These are phyloP conservation scores for Chamaecrista fasciculata DNA, from an alignment of 306 rosid species.

Conservation along the genomic window DNA sequence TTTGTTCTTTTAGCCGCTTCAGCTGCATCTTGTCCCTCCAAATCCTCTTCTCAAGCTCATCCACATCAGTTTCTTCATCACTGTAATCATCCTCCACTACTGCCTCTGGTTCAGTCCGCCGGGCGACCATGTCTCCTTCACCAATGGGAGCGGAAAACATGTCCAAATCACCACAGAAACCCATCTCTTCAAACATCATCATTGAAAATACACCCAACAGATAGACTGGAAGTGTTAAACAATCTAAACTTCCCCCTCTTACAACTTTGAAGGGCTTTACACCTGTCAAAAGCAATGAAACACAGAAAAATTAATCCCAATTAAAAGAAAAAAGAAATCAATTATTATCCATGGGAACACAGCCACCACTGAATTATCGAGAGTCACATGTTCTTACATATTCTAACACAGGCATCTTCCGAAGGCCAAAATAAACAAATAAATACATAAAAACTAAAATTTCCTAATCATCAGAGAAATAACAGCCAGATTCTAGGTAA, in stretches of 20 bases:
- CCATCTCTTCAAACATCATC: constrained; percentile 68
- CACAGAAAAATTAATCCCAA: constrained; percentile 4
- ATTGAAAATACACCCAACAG: constrained; percentile 28
- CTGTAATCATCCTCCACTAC: constrained; percentile 57
- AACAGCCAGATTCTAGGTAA: not conserved
- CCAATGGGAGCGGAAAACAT: constrained; percentile 41
- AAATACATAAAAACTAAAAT: not conserved
- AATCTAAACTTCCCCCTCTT: not conserved
- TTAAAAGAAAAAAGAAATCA: not conserved
- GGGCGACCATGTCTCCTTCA: constrained; percentile 45
- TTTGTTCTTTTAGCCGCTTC: constrained; percentile 60
- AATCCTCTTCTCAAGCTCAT: constrained; percentile 78
- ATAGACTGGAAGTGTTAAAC: not conserved
- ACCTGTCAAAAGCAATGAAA: constrained; percentile 33
- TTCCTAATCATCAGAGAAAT: not conserved
- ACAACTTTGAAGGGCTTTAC: not conserved
- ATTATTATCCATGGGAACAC: not conserved
- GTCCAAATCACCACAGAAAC: constrained; percentile 57
- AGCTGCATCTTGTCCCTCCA: constrained; percentile 69
- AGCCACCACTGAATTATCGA: not conserved
- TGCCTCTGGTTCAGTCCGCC: constrained; percentile 51
- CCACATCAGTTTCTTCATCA: constrained; percentile 64
- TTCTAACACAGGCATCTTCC: not conserved
- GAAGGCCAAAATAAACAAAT: not conserved
- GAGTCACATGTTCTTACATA: not conserved